Evolutionary conservation across 257 asterid genomes (phyloP).

Genomic region (Lantana camara): DNA sequence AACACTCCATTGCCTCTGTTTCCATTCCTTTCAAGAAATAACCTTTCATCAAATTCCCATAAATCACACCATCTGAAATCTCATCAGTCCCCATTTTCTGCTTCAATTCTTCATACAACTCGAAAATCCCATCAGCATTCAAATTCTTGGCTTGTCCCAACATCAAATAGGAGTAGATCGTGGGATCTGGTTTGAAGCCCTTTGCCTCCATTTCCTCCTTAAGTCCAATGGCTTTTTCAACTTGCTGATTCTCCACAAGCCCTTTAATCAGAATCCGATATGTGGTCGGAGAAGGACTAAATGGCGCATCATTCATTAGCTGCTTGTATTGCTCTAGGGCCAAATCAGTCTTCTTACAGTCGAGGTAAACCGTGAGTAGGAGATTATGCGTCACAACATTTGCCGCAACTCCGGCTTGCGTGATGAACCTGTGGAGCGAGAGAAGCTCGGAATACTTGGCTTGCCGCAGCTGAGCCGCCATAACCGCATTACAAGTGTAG

Average conservation of each 20-base stretch:
- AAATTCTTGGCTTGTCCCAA: constrained; percentile 59
- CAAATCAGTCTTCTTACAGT: constrained; percentile 74
- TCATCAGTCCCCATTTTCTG: constrained; percentile 57
- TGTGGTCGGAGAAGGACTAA: constrained; percentile 75
- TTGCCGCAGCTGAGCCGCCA: constrained; percentile 90
- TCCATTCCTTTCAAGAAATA: constrained; percentile 88
- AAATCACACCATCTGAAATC: constrained; percentile 71
- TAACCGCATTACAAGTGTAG: constrained; percentile 78
- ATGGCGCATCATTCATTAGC: constrained; percentile 67
- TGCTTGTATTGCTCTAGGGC: constrained; percentile 88
- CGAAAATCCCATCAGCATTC: constrained; percentile 62
- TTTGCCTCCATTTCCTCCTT: constrained; percentile 69
- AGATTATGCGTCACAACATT: constrained; percentile 75
- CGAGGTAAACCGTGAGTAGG: constrained; percentile 71
- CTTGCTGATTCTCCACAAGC: constrained; percentile 60
- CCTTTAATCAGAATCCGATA: constrained; percentile 75
- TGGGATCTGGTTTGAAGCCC: constrained; percentile 63
- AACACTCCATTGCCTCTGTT: constrained; percentile 81
- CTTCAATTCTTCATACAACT: constrained; percentile 79
- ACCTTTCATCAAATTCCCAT: constrained; percentile 89
- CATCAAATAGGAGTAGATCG: constrained; percentile 75
- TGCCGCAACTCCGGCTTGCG: constrained; percentile 83
- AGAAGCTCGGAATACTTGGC: constrained; percentile 73
- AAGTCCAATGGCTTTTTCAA: constrained; percentile 66
- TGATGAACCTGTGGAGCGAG: constrained; percentile 83